phyloP scores from a whole-genome alignment of 345 rosid species.

The Murraya paniculata region DNA sequence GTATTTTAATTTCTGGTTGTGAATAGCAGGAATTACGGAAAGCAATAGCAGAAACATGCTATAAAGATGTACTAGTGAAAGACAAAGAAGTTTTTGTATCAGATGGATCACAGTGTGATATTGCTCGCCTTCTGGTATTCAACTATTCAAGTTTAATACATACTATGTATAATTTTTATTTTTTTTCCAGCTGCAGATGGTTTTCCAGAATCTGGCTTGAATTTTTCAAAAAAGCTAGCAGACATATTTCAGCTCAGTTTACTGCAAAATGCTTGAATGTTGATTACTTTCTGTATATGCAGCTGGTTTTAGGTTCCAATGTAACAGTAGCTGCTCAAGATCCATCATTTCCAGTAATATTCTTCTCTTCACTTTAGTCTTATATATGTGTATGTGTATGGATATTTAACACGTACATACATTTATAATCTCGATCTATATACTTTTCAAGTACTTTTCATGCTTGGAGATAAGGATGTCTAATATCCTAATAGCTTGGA shows the following conservation, averaged over 20 bases:
- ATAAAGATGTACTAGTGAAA: constrained; percentile 27
- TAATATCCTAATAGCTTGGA: not conserved
- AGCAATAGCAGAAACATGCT: constrained; percentile 35
- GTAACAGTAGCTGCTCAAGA: constrained; percentile 44
- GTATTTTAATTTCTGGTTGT: not conserved
- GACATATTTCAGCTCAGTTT: not conserved
- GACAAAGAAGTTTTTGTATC: constrained; percentile 43
- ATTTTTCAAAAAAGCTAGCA: not conserved
- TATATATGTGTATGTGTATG: not conserved
- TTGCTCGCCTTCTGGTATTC: constrained; percentile 46
- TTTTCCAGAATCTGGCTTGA: not conserved
- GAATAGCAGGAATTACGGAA: constrained; percentile 34
- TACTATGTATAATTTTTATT: not conserved
- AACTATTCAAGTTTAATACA: not conserved
- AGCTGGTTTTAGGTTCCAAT: constrained; percentile 45
- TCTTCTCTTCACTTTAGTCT: constrained; percentile 2
- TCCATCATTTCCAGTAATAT: constrained; percentile 51
- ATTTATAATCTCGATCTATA: not conserved
- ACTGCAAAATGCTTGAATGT: not conserved
- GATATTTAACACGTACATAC: not conserved
- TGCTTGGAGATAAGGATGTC: not conserved
- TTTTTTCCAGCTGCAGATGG: not conserved
- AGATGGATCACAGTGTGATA: constrained; percentile 53
- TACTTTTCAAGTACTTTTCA: too few species aligned
- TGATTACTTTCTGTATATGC: constrained; percentile 20